Evolutionary conservation across 2,329 filamentous ascomycete species (phyloP), one percentile per base, ranked within the genome.

Genomic region (Exophiala xenobiotica): DNA sequence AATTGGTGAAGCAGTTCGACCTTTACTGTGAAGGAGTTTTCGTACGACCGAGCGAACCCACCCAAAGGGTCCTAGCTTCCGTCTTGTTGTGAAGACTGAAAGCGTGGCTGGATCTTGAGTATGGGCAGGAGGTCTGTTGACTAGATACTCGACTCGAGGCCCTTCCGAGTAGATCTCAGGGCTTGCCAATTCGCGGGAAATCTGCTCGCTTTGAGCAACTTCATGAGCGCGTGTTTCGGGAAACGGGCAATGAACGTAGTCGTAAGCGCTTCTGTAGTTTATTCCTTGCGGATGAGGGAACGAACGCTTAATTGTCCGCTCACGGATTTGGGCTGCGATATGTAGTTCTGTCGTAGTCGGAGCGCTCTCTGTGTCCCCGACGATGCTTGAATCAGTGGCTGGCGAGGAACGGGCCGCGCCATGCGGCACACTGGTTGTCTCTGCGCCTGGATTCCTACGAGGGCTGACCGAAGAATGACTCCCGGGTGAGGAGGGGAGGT

Each of bases 161-260:
- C 59, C 59, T 7, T 57, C 52, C 1, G 59, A 60, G 8, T 44
- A 2, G 3, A 60, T 53, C 14, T 51, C 53, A 24, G 47, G 47
- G 16, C 53, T 39, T 11, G 18, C 31, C 27, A 61, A 41, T 23
- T 61, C 59, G 19, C 59, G 41, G 18, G 44, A 48, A 16, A 61
- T 60, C 16, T 49, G 57, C 22, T 54, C 46, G 20, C 52, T 54
- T 12, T 57, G 49, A 7, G 53, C 59, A 6, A 58, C 33, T 41
- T 59, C 59, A 11, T 51, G 49, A 7, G 57, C 54, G 9, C 59
- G 51, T 19, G 52, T 61, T 20, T 61, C 59, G 8, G 59, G 57
- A 16, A 53, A 50, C 6, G 52, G 57, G 45, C 48, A 58, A 20
- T 40, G 56, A 22, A 60, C 59, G 37, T 61, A 58, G 49, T 59